A percentile compares a stretch with the other conserved stretches of the same genome.
Evolutionary conservation across 208 protist genomes (phyloP).

Genomic region (Leishmania aethiopica): DNA sequence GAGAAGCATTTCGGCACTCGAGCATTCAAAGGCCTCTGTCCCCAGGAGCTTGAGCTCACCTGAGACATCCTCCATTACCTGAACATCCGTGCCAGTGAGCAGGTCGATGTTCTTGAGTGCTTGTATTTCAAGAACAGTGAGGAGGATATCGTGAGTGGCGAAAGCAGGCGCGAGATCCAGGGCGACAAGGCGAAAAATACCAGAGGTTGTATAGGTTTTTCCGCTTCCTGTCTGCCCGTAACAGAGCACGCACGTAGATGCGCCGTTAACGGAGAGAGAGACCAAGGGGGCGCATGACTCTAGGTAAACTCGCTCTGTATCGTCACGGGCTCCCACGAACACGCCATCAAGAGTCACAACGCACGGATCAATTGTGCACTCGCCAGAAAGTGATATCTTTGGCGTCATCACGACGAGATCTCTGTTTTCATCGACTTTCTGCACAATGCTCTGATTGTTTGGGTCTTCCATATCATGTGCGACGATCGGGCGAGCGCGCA

Average conservation of each 20-base stretch:
- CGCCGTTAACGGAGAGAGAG: conserved; percentile 76
- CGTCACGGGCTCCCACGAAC: conserved; percentile 66
- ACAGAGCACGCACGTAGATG: conserved; percentile 85
- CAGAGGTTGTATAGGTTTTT: conserved; percentile 89
- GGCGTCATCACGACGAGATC: conserved; percentile 87
- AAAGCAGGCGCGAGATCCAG: conserved; percentile 67
- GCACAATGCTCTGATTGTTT: conserved; percentile 75
- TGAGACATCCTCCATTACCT: conserved; percentile 83
- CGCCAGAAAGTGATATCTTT: conserved; percentile 81
- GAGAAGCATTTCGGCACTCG: conserved; percentile 74
- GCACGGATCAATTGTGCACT: conserved; percentile 77
- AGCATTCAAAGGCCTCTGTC: conserved; percentile 80
- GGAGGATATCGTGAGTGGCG: conserved; percentile 65
- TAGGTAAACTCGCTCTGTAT: conserved; percentile 72
- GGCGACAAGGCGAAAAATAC: conserved; percentile 70
- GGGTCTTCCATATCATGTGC: conserved; percentile 77
- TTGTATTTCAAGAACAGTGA: conserved; percentile 88
- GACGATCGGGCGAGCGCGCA: conserved; percentile 82
- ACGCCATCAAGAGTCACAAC: conserved; percentile 78
- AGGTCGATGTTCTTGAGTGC: conserved; percentile 79
- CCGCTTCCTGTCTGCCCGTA: conserved; percentile 94
- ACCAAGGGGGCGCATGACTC: conserved; percentile 84
- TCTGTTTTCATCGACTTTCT: conserved; percentile 70
- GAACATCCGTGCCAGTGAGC: conserved; percentile 74
- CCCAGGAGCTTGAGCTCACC: conserved; percentile 80